Conservation (phyloP, 2,329 filamentous ascomycete species). For the Sphaerulina musiva region DNA sequence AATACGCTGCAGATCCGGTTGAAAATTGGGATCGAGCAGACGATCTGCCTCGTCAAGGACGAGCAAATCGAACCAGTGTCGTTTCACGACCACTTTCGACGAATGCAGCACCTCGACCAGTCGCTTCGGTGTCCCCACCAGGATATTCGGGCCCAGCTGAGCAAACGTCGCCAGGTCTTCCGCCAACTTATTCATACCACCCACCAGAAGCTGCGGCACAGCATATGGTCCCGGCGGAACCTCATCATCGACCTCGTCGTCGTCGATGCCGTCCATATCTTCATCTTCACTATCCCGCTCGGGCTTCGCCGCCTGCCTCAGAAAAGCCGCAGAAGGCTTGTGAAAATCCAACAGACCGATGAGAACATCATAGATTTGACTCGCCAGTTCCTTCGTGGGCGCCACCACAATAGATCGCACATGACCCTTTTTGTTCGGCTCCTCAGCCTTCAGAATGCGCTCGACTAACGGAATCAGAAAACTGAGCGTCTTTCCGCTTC, state of each 20-base stretch:
- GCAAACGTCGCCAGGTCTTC: constrained; percentile 84
- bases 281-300: constrained; percentile 38
- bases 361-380: constrained; percentile 81
- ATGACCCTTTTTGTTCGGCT: constrained; percentile 82
- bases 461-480: constrained; percentile 81
- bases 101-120: constrained; percentile 83
- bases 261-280: constrained; percentile 34
- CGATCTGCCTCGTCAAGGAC: constrained; percentile 93
- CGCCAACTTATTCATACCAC: constrained; percentile 70
- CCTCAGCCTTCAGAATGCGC: constrained; percentile 69
- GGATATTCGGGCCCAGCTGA: constrained; percentile 74
- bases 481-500: constrained; percentile 81
- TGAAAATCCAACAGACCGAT: constrained; percentile 75
- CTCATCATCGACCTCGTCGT: constrained; percentile 41
- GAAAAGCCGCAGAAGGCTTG: constrained; percentile 62
- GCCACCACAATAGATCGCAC: constrained; percentile 87
- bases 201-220: constrained; percentile 80
- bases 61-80: constrained; percentile 67
- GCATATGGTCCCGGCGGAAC: constrained; percentile 49
- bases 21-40: constrained; percentile 87
- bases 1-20: constrained; percentile 81
- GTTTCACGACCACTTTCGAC: constrained; percentile 41
- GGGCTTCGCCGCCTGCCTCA: constrained; percentile 46
- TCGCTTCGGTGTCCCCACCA: constrained; percentile 85
- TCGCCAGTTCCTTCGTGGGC: constrained; percentile 83